These are phyloP conservation scores for Mallotus japonicus DNA, from an alignment of 441 rosid species.

Conservation along the genomic window DNA sequence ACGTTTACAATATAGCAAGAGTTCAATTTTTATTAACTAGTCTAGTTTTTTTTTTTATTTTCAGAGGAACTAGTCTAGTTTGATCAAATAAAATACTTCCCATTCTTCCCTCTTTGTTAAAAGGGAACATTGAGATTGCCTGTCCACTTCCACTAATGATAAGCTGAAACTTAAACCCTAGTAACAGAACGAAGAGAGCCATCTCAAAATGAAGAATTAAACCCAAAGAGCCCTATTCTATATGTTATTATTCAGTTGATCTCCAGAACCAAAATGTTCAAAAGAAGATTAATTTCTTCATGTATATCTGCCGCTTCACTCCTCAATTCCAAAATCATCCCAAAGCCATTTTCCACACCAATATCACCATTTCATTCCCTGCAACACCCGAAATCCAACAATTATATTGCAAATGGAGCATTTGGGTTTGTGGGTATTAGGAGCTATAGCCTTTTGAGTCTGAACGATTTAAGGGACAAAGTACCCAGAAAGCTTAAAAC, in stretches of 20 bases:
- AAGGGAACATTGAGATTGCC: too few species aligned
- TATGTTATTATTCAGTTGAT: background rate
- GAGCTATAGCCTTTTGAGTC: conserved; percentile 61
- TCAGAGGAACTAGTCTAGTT: too few species aligned
- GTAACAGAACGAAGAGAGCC: too few species aligned
- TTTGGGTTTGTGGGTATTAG: conserved; percentile 39
- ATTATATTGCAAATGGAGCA: conserved; percentile 2
- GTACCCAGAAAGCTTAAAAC: conserved; percentile 89
- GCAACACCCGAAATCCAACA: conserved; percentile 16
- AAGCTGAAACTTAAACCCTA: too few species aligned
- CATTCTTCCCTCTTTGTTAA: too few species aligned
- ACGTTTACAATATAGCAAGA: too few species aligned
- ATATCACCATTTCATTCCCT: conserved; percentile 25
- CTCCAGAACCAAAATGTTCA: conserved; percentile 7
- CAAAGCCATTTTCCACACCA: conserved; percentile 17
- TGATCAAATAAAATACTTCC: too few species aligned
- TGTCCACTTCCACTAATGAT: too few species aligned
- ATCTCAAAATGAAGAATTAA: background rate
- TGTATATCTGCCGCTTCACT: conserved; percentile 14
- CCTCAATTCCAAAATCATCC: conserved; percentile 9
- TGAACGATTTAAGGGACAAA: conserved; percentile 81
- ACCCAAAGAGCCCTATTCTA: background rate
- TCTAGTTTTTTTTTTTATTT: too few species aligned
- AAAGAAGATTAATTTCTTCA: conserved; percentile 17
- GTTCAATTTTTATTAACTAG: too few species aligned